Percentiles rank a stretch among this genome's conserved stretches.
Conservation (phyloP, 768 basidiomycete genomes). For the Mycena galopus region DNA sequence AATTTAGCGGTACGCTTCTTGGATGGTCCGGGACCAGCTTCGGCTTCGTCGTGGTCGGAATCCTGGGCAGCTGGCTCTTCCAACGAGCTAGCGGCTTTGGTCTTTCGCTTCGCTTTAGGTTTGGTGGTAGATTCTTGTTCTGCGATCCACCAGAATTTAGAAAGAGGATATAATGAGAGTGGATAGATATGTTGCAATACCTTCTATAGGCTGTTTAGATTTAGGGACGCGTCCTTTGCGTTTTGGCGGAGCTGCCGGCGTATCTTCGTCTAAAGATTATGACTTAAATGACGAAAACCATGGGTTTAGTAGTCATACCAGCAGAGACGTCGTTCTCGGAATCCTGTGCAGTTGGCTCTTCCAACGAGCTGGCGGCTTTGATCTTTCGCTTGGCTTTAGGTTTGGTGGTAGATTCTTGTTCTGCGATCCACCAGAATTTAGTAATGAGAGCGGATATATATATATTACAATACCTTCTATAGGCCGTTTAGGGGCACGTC, state of each 20-base stretch:
- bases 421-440: not conserved
- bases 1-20: constrained; percentile 5
- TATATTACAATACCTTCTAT: constrained; percentile 1
- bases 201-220: constrained; percentile 24
- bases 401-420: constrained; percentile 5
- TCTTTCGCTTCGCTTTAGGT: constrained; percentile 18
- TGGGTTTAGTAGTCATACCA: not conserved
- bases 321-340: constrained; percentile 15
- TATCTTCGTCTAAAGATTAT: constrained; percentile 4
- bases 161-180: not conserved
- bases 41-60: not conserved
- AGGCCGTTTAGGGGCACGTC: constrained; percentile 22
- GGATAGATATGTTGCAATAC: not conserved
- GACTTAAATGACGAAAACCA: not conserved
- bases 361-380: not conserved
- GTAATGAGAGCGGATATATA: not conserved
- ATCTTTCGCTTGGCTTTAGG: constrained; percentile 15
- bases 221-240: constrained; percentile 26
- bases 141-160: not conserved
- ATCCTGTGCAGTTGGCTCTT: not conserved
- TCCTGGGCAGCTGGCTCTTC: not conserved
- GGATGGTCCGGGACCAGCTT: not conserved
- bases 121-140: constrained; percentile 1
- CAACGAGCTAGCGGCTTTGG: not conserved
- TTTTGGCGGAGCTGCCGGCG: constrained; percentile 5